Evolutionary conservation across 495 filamentous ascomycete species (phyloP), one percentile per base, ranked within the genome.

Genomic region (Hypoxylon fuscum): DNA sequence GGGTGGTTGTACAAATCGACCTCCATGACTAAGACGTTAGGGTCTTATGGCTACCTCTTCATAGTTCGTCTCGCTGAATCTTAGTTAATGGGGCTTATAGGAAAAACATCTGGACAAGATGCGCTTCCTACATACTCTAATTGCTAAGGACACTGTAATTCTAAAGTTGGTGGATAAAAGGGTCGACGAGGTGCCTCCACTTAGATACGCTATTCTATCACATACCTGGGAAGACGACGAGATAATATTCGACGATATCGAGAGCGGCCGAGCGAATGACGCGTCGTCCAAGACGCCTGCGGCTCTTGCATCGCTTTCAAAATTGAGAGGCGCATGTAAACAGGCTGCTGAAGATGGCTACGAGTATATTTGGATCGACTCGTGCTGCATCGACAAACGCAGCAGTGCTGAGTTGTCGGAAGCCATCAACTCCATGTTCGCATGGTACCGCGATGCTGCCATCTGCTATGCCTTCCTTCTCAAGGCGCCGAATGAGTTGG

Each of bases 191-290:
- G 1, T 59, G 3, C 25, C 45, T 2, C 3, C 3, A 8, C 35
- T 15, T 2, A 4, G 2, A n/a, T 81, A 80, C 46, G 77, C 77
- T 31, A 79, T 78, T 32, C 59, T 81, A 15, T 81, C 79, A 3
- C 79, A 82, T 58, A 74, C 67, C 5, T 81, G 77, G 78, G 71
- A 61, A 5, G 22, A 60, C 0, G 68, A 72, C 0, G 79, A 82
- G 57, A 57, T 81, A 9, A 65, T 71, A 37, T 75, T 68, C 38
- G 37, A 66, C 21, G 66, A 74, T 25, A 6, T 56, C 3, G 27
- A 49, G 27, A 41, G 38, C 11, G 37, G 37, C 37, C 14, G n/a
- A 40, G 15, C 14, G 6, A 40, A 40, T 3, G 37, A 40, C 12
- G 37, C 2, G 6, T 40, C 37, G n/a, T 5, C 8, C 1, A 5